These are phyloP conservation scores for Monascus ruber DNA, from an alignment of 2,329 filamentous ascomycete species.

Conservation along the genomic window DNA sequence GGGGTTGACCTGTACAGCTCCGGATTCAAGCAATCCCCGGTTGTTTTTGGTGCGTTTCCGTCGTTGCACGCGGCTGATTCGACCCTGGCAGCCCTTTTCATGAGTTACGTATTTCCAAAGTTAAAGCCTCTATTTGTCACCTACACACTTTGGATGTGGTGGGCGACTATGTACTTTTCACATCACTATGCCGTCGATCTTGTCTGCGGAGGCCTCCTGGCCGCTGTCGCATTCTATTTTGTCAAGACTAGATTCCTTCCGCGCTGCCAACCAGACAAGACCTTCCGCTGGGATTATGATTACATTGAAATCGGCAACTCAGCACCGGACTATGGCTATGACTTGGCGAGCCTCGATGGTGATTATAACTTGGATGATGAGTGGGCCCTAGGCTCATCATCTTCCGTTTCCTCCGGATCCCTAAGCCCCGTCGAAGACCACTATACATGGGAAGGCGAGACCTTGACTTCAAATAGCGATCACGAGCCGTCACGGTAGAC, in stretches of 20 bases:
- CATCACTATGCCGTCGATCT: slow-evolving; percentile 95
- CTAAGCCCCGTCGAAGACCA: slow-evolving; percentile 52
- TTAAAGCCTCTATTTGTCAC: slow-evolving; percentile 67
- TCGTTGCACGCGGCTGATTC: slow-evolving; percentile 85
- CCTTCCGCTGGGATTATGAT: slow-evolving; percentile 88
- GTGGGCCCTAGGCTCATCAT: slow-evolving; percentile 81
- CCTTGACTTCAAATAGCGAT: slow-evolving; percentile 26
- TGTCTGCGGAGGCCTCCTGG: slow-evolving; percentile 69
- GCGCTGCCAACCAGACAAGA: slow-evolving; percentile 70
- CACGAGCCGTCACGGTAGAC: slow-evolving; percentile 28
- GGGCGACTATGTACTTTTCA: slow-evolving; percentile 96
- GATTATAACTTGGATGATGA: slow-evolving; percentile 59
- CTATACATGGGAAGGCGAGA: slow-evolving; percentile 35
- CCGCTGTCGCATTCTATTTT: slow-evolving; percentile 70
- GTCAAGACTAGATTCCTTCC: slow-evolving; percentile 72
- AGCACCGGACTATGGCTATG: slow-evolving; percentile 40
- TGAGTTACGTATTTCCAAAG: slow-evolving; percentile 82
- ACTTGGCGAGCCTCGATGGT: slow-evolving; percentile 46
- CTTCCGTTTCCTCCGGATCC: slow-evolving; percentile 56
- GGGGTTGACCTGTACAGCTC: slow-evolving; percentile 89
- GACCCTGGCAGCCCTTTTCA: slow-evolving; percentile 80
- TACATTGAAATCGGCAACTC: slow-evolving; percentile 75
- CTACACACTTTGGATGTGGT: slow-evolving; percentile 92
- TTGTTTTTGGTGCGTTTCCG: slow-evolving; percentile 92
- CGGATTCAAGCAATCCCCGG: slow-evolving; percentile 75